Base-by-base conservation (phyloP, 306 rosid genomes). In the Acacia acuminata region DNA sequence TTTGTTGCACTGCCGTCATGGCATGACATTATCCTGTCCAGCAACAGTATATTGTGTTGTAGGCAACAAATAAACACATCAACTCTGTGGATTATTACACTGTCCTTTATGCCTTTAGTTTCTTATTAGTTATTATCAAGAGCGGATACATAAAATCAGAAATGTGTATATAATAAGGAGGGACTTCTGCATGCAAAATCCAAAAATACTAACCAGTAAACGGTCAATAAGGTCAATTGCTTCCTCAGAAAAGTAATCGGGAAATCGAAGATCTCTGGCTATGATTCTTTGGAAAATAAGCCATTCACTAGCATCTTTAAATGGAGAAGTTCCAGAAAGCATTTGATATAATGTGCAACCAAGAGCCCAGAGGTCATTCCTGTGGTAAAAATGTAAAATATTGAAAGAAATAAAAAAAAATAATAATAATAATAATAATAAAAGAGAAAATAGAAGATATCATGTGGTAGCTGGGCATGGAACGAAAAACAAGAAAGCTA, bases 331-430 rank as follows among this genome's bases (percentile, higher is more conserved):
- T 90, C 99, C 97, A 50, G 99, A 94, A 84, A 96, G 98, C 99
- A 96, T 94, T 89, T 96, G 99, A 85, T 96, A 96, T 89, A 96
- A 86, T 86, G 99, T 94, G 92, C 99, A 96, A 71, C 99, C 99
- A 64, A 96, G 99, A 42, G 99, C 99, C 98, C 99, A 96, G 82
- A 96, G 97, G 87, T 96, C 99, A 91, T 94, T 96, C 82, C 99
- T 96, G 99, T 82, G 56, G 87, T 55, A 74, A n/a, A n/a, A n/a
- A n/a, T n/a, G n/a, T n/a, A n/a, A 85, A 30, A 77, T 67, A 78
- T 86, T 76, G 32, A 76, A 71, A 71, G 76, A 66, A 79, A 38
- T 34, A 38, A 76, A 82, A 78, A 53, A 66, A 85, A 77, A 88
- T 27, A n/a, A n/a, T n/a, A n/a, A n/a, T 27, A 27, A 27, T 0